Evolutionary conservation across 768 basidiomycete genomes (phyloP).

Genomic region (Lentinula lateritia): DNA sequence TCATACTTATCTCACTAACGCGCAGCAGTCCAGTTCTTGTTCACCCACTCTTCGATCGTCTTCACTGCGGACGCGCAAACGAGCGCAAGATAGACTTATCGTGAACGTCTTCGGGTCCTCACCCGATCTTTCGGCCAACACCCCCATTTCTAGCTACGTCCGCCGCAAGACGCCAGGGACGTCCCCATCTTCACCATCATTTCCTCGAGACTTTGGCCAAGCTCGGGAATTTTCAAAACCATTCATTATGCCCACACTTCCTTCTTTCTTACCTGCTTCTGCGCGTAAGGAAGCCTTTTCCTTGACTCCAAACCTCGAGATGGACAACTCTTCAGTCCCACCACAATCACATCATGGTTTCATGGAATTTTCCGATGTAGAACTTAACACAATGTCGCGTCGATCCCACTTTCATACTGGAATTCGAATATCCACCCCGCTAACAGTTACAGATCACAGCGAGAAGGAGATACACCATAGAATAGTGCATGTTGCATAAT

Average conservation of each 20-base stretch:
- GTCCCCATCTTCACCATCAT: constrained; percentile 65
- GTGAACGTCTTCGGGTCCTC: constrained; percentile 44
- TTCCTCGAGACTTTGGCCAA: constrained; percentile 40
- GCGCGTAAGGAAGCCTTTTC: constrained; percentile 38
- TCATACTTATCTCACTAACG: not conserved
- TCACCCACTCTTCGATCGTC: constrained; percentile 31
- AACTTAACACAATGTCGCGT: constrained; percentile 21
- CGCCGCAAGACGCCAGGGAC: constrained; percentile 74
- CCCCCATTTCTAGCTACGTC: constrained; percentile 76
- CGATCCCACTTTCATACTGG: constrained; percentile 34
- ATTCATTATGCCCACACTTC: constrained; percentile 62
- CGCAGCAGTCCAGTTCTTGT: constrained; percentile 27
- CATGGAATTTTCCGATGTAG: constrained; percentile 22
- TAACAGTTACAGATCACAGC: constrained; percentile 25
- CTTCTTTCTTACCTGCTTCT: constrained; percentile 43
- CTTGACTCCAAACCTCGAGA: constrained; percentile 29
- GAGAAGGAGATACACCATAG: constrained; percentile 4
- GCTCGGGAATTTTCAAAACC: constrained; percentile 37
- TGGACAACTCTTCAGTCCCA: constrained; percentile 19
- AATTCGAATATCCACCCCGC: constrained; percentile 39
- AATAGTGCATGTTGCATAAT: constrained; percentile 7
- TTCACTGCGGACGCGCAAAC: constrained; percentile 37
- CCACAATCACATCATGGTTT: constrained; percentile 8
- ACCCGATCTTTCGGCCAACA: constrained; percentile 53
- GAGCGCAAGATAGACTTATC: constrained; percentile 39